phyloP scores from a whole-genome alignment of 108 stramenopile species.

The Cyclotella sp. region DNA sequence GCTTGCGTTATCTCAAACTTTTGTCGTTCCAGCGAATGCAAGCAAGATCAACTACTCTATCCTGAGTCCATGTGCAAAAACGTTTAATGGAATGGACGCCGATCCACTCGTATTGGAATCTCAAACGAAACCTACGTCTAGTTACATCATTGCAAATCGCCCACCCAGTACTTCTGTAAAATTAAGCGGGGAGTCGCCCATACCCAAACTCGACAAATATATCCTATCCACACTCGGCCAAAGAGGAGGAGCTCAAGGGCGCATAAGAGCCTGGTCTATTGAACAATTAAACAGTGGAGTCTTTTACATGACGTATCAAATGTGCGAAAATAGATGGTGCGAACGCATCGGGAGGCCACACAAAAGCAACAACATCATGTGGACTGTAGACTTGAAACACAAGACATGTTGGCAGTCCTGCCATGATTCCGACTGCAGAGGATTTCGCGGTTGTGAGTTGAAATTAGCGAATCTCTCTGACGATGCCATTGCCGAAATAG shows the following conservation, averaged over 20 bases:
- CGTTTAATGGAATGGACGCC: neutral
- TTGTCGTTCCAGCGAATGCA: conserved; percentile 76
- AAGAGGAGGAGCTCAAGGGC: conserved; percentile 73
- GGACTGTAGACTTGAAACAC: conserved; percentile 71
- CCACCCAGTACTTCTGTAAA: conserved; percentile 3
- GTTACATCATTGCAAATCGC: conserved; percentile 9
- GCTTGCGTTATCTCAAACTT: conserved; percentile 64
- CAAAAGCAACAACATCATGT: conserved; percentile 84
- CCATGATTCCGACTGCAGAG: conserved; percentile 81
- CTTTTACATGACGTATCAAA: conserved; percentile 72
- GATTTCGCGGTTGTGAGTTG: conserved; percentile 42
- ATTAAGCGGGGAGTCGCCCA: conserved; percentile 58
- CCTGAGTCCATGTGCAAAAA: conserved; percentile 10
- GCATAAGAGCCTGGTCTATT: conserved; percentile 86
- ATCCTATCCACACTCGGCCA: conserved; percentile 50
- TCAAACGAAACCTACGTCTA: neutral
- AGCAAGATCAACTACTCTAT: conserved; percentile 51
- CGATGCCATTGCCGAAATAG: conserved; percentile 48
- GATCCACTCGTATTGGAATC: neutral
- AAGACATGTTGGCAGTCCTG: conserved; percentile 71
- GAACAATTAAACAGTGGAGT: conserved; percentile 29
- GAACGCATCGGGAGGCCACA: conserved; percentile 45
- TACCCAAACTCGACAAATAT: conserved; percentile 72
- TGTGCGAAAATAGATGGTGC: conserved; percentile 82
- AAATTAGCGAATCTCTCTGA: conserved; percentile 44